These are phyloP conservation scores for Kodamaea lidongshanica DNA, from an alignment of 805 yeast species.

Conservation along the genomic window DNA sequence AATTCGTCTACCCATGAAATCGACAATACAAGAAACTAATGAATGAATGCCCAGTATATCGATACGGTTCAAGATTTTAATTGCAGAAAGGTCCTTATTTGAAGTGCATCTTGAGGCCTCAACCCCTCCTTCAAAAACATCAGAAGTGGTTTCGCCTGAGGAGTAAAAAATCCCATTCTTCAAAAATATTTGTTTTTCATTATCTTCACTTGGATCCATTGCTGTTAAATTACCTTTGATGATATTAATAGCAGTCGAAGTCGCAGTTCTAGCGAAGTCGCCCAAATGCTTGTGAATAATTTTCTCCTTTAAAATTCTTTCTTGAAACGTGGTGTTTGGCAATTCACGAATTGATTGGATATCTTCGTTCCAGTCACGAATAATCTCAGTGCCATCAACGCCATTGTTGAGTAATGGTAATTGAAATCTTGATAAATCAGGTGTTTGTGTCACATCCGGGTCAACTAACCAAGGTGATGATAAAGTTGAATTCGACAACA, in stretches of 20 bases:
- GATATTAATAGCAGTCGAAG: constrained; percentile 72
- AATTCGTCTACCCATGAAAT: constrained; percentile 81
- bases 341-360: constrained; percentile 76
- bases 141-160: constrained; percentile 50
- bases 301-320: constrained; percentile 70
- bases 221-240: constrained; percentile 69
- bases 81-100: constrained; percentile 70
- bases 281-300: constrained; percentile 61
- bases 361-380: constrained; percentile 87
- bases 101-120: constrained; percentile 80
- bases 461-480: constrained; percentile 76
- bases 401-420: constrained; percentile 48
- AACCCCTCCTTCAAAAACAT: constrained; percentile 71
- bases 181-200: constrained; percentile 59
- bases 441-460: constrained; percentile 18
- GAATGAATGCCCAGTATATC: constrained; percentile 61
- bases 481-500: constrained; percentile 57
- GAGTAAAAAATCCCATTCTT: constrained; percentile 86
- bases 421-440: constrained; percentile 62
- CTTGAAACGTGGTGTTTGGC: constrained; percentile 51
- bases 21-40: constrained; percentile 79
- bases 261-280: constrained; percentile 73
- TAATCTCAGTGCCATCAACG: constrained; percentile 50
- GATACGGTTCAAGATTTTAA: constrained; percentile 60
- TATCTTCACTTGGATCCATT: constrained; percentile 71